Evolutionary conservation across 1,284 basidiomycete genomes (phyloP), one percentile per base, ranked within the genome.

Genomic region (Bjerkandera adusta): DNA sequence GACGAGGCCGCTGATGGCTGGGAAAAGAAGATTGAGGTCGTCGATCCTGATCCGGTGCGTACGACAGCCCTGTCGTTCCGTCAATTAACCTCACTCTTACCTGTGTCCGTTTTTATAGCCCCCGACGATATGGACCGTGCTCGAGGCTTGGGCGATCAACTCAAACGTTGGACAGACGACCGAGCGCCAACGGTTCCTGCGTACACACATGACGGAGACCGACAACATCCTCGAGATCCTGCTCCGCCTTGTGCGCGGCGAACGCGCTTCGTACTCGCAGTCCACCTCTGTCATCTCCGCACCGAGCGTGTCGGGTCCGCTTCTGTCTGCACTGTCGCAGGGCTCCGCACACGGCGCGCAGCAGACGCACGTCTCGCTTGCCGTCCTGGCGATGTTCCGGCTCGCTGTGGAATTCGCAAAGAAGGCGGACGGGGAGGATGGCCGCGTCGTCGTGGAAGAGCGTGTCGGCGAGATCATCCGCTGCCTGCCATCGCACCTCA

Each of bases 1-100:
- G 78, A 84, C 50, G n/a, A n/a, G n/a, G 77, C 80, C 25, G 75
- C 79, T 36, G 81, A 84, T 58, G 89, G 90, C 4, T 99, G 96
- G 96, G 86, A 88, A 63, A 91, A 86, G 66, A 96, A 95, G 68
- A 88, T 98, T 48, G 77, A 85, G 45, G 90, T 98, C 27, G 78
- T 83, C 34, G 94, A 98, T 71, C 95, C 96, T 44, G 96, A 99
- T 71, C 90, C 93, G 39, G 93, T 96, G 63, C 59, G 89, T 75
- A 7, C n/a, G n/a, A n/a, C n/a, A n/a, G n/a, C n/a, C 45, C 57
- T 40, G 20, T 46, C 24, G 15, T 49, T 55, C 21, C 45, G 36
- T 51, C 41, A 11, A 45, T n/a, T n/a, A n/a, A n/a, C 42, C 21
- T 44, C 41, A 43, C 44, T 37, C 27, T 45, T 36, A 37, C 47